Evolutionary conservation across 2,329 filamentous ascomycete genomes (phyloP).

Genomic region (Trichoderma koningii): DNA sequence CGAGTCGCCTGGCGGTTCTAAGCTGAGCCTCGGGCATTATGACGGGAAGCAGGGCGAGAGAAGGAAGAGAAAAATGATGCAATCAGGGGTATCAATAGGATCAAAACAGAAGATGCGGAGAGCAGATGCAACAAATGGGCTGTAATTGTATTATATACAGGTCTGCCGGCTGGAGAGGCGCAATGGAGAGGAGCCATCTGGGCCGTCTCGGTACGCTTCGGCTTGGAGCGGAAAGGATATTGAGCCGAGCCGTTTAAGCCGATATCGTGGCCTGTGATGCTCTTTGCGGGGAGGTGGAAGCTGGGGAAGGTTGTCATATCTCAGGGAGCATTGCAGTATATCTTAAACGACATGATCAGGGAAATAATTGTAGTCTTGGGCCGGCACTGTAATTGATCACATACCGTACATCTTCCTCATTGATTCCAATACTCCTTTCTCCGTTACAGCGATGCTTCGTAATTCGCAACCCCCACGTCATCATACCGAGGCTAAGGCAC

Average conservation of each 20-base stretch:
- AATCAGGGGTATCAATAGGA: conserved; percentile 6
- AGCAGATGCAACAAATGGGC: neutral
- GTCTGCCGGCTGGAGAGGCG: neutral
- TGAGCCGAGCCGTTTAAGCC: conserved; percentile 16
- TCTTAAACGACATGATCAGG: no score
- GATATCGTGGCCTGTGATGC: neutral
- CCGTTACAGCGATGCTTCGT: no score
- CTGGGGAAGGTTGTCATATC: conserved; percentile 2
- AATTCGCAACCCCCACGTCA: conserved; percentile 2
- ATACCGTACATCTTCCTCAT: neutral
- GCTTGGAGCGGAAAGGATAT: conserved; percentile 40
- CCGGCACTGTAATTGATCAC: no score
- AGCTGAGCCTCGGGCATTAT: conserved; percentile 41
- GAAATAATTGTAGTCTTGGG: no score
- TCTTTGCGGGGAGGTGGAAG: conserved; percentile 3
- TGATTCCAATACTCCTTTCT: no score
- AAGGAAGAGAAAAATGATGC: neutral
- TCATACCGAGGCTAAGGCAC: neutral
- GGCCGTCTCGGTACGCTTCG: conserved; percentile 42
- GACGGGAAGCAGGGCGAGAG: neutral
- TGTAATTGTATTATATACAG: conserved; percentile 7
- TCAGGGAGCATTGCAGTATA: neutral
- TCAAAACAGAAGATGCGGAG: neutral
- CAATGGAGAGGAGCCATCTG: conserved; percentile 16
- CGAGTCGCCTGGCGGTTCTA: conserved; percentile 40